Conservation (phyloP, 1,139 yeast species). For the Geotrichum reessii region DNA sequence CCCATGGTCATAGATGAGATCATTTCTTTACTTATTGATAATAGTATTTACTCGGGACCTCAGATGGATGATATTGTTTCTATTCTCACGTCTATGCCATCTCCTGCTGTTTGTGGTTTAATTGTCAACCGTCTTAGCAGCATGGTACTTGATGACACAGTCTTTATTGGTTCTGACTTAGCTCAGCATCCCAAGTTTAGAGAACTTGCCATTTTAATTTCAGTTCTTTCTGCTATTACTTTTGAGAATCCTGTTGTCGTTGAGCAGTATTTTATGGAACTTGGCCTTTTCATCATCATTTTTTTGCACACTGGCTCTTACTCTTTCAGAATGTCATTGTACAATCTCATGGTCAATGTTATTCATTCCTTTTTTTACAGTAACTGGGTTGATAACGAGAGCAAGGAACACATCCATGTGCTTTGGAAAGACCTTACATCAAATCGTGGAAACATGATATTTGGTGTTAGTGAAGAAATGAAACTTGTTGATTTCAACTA, state of each 20-base stretch:
- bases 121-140: conserved; percentile 50
- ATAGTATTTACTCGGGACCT: conserved; percentile 6
- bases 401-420: conserved; percentile 19
- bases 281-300: conserved; percentile 62
- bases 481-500: conserved; percentile 40
- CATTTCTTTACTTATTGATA: conserved; percentile 10
- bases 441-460: conserved; percentile 66
- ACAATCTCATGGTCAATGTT: conserved; percentile 60
- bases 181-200: conserved; percentile 62
- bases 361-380: conserved; percentile 55
- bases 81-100: conserved; percentile 58
- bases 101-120: conserved; percentile 66
- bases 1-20: conserved; percentile 16
- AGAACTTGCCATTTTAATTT: conserved; percentile 65
- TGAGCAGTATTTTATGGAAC: conserved; percentile 65
- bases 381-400: conserved; percentile 2
- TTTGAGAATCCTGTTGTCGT: conserved; percentile 67
- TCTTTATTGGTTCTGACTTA: conserved; percentile 35
- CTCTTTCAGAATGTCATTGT: conserved; percentile 61
- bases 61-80: conserved; percentile 40
- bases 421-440: conserved; percentile 60
- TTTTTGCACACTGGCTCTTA: conserved; percentile 69
- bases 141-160: conserved; percentile 46
- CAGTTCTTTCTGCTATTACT: conserved; percentile 59
- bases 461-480: conserved; percentile 70